Conservation (phyloP, 2,329 filamentous ascomycete genomes). For the Phyllosticta citribraziliensis region DNA sequence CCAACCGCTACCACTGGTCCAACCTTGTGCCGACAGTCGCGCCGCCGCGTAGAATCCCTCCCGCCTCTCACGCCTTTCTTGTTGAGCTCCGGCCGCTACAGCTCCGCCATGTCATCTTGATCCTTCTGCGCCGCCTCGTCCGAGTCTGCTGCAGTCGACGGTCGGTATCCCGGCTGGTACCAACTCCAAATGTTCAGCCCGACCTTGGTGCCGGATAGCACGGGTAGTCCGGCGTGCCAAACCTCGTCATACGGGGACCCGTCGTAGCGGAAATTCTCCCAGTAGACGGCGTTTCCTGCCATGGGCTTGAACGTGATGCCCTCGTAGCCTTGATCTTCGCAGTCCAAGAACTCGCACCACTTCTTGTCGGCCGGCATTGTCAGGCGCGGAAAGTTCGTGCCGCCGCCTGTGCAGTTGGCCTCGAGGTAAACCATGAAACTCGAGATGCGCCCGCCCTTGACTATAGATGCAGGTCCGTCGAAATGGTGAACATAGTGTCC, state of each 20-base stretch:
- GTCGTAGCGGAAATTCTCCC: constrained; percentile 49
- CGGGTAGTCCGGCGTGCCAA: constrained; percentile 52
- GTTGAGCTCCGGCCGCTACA: neutral
- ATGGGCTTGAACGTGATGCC: constrained; percentile 51
- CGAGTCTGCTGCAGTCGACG: neutral
- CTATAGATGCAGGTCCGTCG: constrained; percentile 27
- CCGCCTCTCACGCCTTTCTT: neutral
- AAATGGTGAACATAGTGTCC: constrained; percentile 53
- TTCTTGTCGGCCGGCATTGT: constrained; percentile 30
- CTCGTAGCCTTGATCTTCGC: constrained; percentile 27
- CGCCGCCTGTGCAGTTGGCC: constrained; percentile 44
- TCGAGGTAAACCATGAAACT: constrained; percentile 54
- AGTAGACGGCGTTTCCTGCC: constrained; percentile 51
- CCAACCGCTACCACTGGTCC: neutral
- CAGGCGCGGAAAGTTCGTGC: constrained; percentile 50
- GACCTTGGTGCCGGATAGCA: constrained; percentile 46
- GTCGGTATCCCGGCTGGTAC: constrained; percentile 34
- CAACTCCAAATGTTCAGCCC: constrained; percentile 58
- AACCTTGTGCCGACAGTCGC: neutral
- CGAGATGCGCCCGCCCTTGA: constrained; percentile 31
- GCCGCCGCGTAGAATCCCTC: neutral
- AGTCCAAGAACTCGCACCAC: constrained; percentile 52
- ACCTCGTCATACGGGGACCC: constrained; percentile 49
- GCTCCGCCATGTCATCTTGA: constrained; percentile 1
- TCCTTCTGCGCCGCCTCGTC: neutral